Base-by-base conservation (phyloP, 2,329 filamentous ascomycete species). In the Coniella lustricola region DNA sequence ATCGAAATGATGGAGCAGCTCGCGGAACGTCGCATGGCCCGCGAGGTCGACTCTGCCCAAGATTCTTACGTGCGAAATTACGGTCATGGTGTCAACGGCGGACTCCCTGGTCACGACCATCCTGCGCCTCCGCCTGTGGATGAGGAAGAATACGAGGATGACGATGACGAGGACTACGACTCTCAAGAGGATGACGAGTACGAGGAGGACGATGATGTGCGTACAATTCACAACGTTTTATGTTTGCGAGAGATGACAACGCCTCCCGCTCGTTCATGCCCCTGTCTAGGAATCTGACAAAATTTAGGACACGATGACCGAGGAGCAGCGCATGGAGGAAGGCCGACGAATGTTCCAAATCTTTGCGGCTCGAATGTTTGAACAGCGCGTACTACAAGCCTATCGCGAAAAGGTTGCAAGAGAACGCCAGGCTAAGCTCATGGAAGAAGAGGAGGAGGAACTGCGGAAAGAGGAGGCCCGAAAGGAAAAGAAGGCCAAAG, bases 1-100 rank as follows among this genome's bases (percentile, higher is more conserved):
- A 98, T 98, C 68, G 93, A 98, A 67, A 98, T 98, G 93, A 98
- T 98, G 93, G 93, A 98, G 67, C 91, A 97, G 71, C 79, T 98
- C 60, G 93, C 93, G 33, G 93, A 98, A 71, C 87, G 91, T 60
- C 82, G 93, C 60, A 96, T 98, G 91, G 88, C 90, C 63, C 85
- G 93, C 58, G 91, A 97, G 72, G 90, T 93, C 69, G 90, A 96
- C 64, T 50, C 39, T 25, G 87, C 88, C 44, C 82, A 84, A 54
- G 75, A 80, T 56, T 74, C 79, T 58, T 54, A 54, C 17, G 32
- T 48, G 18, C 46, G 52, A 39, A 40, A 34, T 35, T 54, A 52
- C 43, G 39, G 46, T 29, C 52, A 54, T 32, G 40, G 72, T 54
- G 64, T 79, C 52, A 84, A 85, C 68, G 82, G 76, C 67, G 73